Evolutionary conservation across 768 basidiomycete species (phyloP), one percentile per base, ranked within the genome.

Genomic region (Leccinum uliginosum): DNA sequence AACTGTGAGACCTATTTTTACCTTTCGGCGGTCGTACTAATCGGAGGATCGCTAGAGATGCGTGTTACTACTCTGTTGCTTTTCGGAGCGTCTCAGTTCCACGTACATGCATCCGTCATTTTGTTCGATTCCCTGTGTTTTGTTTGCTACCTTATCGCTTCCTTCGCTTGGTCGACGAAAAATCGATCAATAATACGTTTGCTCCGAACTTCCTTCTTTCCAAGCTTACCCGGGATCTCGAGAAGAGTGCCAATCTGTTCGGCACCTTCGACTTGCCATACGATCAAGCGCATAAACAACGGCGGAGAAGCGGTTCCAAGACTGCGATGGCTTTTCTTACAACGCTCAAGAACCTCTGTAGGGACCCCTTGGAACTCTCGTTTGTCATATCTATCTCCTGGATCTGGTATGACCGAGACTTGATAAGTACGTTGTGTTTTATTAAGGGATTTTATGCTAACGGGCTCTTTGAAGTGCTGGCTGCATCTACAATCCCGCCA

Each of bases 371-470:
- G 4, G 50, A 67, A 2, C 24, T 62, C 29, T 43, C 7, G 9
- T 43, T 19, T 43, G 40, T 43, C 19, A 8, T n/a, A 17, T 43
- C 8, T n/a, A 17, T 43, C 8, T 23, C 69, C 71, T 50, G 76
- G 74, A 14, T 78, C 77, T 35, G 76, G 77, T 47, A 78, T 78
- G 77, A 78, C 71, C 0, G 76, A 78, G 61, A 78, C 76, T 23
- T 70, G 71, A 57, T 61, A 19, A 50, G 74, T 71, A 14, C 8
- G 5, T 9, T 11, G 15, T 23, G 3, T 21, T 56, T n/a, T n/a
- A 27, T n/a, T 14, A 11, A 27, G 2, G 19, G 3, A 7, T 32
- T 7, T 15, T 2, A 5, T 19, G 8, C 34, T 27, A n/a, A 43
- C 19, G 17, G 15, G 2, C 40, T 45, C 23, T 17, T 12, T 47